Conservation (phyloP, 163 green algal genomes). For the Chlamydomonas reinhardtii region DNA sequence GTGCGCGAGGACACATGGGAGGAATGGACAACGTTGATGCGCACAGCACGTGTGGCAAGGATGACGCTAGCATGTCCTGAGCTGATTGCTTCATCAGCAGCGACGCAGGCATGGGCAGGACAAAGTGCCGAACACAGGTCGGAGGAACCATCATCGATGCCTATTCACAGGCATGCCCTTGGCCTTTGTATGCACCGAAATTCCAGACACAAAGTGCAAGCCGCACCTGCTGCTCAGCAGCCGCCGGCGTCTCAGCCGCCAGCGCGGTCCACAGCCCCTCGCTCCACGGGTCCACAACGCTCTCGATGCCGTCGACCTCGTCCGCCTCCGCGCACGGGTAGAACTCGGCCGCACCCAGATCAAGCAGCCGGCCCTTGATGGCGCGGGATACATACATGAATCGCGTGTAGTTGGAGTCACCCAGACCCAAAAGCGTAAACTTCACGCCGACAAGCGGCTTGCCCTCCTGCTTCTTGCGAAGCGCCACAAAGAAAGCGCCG, state of each 20-base stretch:
- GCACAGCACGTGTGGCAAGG: too few species aligned
- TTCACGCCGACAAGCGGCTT: constrained; percentile 69
- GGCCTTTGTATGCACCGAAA: too few species aligned
- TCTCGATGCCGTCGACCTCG: constrained; percentile 95
- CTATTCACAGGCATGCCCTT: too few species aligned
- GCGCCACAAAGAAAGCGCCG: constrained; percentile 75
- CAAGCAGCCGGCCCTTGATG: constrained; percentile 76
- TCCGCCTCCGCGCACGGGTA: constrained; percentile 87
- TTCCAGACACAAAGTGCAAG: too few species aligned
- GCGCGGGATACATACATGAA: constrained; percentile 90
- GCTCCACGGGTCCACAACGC: constrained; percentile 80
- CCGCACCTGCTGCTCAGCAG: neutral
- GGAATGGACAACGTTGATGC: too few species aligned
- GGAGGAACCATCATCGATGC: too few species aligned
- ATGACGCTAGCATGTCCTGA: too few species aligned
- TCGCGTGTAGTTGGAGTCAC: constrained; percentile 98
- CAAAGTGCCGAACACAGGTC: too few species aligned
- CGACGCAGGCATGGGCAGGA: too few species aligned
- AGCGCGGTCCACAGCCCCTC: constrained; percentile 77
- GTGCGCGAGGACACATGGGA: too few species aligned
- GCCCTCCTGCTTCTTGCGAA: constrained; percentile 13
- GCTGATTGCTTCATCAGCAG: too few species aligned
- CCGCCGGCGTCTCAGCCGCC: neutral
- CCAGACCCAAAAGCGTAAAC: constrained; percentile 91
- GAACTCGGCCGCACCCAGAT: constrained; percentile 88